Base-by-base conservation (phyloP, 306 rosid genomes). In the Hippophae gyantsensis region DNA sequence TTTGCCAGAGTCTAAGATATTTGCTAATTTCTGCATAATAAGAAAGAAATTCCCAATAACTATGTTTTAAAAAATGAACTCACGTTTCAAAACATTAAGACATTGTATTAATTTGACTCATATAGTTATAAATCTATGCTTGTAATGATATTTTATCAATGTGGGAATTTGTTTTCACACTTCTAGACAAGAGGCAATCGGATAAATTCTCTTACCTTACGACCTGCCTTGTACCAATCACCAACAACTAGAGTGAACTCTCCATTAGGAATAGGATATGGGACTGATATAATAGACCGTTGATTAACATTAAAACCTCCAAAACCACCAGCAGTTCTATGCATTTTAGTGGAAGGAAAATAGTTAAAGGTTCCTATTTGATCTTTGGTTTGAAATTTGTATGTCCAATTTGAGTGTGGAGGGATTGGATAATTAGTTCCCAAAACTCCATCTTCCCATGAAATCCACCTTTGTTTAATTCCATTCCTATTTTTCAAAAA, bases 381-480 rank as follows among this genome's bases (percentile, higher is more conserved):
- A 69, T 90, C 97, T 61, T 90, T 90, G 0, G 69, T 52, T 62
- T 90, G 97, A 67, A 90, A 87, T 65, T 76, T 79, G 83, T 87
- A 90, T 25, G 87, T 85, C 92, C 95, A 90, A 40, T 78, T 90
- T n/a, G 82, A 8, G 38, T 83, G 83, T 1, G 89, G 96, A 61
- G 89, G 96, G 13, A 90, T 87, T 1, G 97, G 84, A 53, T 96
- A 90, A 62, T 90, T 85, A 3, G 95, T 90, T 63, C 96, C 97
- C 8, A 85, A 63, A 5, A 83, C 92, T 27, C 96, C 97, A 58
- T 90, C 96, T 74, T 90, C 78, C 96, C 97, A 87, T 45, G 90
- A 41, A 1, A 84, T 81, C 63, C 63, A 83, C 63, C 95, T 78
- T 61, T 79, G 87, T 62, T 90, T 67, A 48, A 90, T 73, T 25